phyloP scores from a whole-genome alignment of 495 filamentous ascomycete genomes.

The Daldinia grandis region DNA sequence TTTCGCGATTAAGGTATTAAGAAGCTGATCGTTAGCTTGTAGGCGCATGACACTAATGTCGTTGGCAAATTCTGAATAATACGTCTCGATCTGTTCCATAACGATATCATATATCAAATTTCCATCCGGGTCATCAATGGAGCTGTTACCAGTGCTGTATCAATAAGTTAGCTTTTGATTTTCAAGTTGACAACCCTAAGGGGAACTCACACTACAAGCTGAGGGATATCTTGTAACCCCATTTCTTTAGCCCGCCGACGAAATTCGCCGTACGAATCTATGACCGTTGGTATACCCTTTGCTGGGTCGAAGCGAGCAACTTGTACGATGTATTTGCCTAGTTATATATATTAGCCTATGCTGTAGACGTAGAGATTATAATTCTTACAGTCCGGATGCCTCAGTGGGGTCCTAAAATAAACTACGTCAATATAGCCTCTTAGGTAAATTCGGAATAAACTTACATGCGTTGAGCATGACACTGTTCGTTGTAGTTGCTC shows the following conservation, averaged over 20 bases:
- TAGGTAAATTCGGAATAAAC: slow-evolving; percentile 18
- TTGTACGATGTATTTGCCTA: slow-evolving; percentile 79
- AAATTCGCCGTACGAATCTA: slow-evolving; percentile 81
- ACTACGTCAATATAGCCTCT: background rate
- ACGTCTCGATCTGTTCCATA: slow-evolving; percentile 68
- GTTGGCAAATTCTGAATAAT: slow-evolving; percentile 57
- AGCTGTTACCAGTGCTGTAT: slow-evolving; percentile 72
- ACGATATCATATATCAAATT: slow-evolving; percentile 75
- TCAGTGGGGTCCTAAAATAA: slow-evolving; percentile 64
- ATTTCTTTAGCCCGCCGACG: slow-evolving; percentile 63
- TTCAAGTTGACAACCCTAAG: background rate
- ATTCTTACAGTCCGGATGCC: slow-evolving; percentile 67
- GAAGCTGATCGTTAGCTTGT: slow-evolving; percentile 78
- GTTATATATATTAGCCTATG: slow-evolving; percentile 2
- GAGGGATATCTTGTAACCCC: slow-evolving; percentile 63
- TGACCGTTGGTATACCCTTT: slow-evolving; percentile 83
- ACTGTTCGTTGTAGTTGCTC: slow-evolving; percentile 73
- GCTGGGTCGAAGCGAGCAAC: slow-evolving; percentile 87
- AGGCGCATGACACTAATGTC: slow-evolving; percentile 81
- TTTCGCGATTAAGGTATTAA: slow-evolving; percentile 81
- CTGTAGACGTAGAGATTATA: background rate
- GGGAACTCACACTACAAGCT: slow-evolving; percentile 68
- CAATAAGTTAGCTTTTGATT: slow-evolving; percentile 1
- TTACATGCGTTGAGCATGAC: slow-evolving; percentile 66
- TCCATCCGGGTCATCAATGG: slow-evolving; percentile 86